Evolutionary conservation across 176 grass and related monocot genomes (phyloP), one percentile per base, ranked within the genome.

Genomic region (Aegilops longissima): DNA sequence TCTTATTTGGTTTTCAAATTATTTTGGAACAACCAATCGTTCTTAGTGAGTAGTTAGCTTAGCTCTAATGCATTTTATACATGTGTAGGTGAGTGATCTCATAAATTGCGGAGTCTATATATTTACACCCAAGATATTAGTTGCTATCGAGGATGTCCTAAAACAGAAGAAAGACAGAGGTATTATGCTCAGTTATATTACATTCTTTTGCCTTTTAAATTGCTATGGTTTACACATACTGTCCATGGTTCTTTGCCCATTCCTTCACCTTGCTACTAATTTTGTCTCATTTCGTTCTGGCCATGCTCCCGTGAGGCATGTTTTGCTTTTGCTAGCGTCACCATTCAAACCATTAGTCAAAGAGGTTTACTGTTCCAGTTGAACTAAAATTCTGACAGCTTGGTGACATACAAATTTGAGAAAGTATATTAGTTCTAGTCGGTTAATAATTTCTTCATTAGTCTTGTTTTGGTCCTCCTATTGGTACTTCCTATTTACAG

Each of bases 91-190:
- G 82, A 99, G 97, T 67, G 92, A 99, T 88, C 94, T 90, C 29
- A 96, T 99, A 87, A 99, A 99, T 61, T 99, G 97, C 75, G 97
- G 97, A 82, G 97, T 96, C 13, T 99, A 99, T 89, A 94, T 99
- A 79, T 99, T 99, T 94, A 99, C 94, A 74, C 94, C 97, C 25
- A 80, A 99, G 78, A 96, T 99, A 66, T 94, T 99, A 81, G 86
- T 54, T 21, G 94, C 97, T 40, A 99, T 99, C 58, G 82, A 99
- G 83, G 90, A 96, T 91, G 97, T 91, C 51, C 74, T 96, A 84
- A 94, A 86, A 80, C 86, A 94, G 85, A 88, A 93, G 78, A 99
- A 91, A 91, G 92, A 99, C 34, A 93, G 88, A 96, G 94, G 97
- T 99, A 90, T 64, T 87, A 6, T 87, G 21, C 9, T 31, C 5